Base-by-base conservation (phyloP, 108 stramenopile genomes). In the Seminavis robusta region DNA sequence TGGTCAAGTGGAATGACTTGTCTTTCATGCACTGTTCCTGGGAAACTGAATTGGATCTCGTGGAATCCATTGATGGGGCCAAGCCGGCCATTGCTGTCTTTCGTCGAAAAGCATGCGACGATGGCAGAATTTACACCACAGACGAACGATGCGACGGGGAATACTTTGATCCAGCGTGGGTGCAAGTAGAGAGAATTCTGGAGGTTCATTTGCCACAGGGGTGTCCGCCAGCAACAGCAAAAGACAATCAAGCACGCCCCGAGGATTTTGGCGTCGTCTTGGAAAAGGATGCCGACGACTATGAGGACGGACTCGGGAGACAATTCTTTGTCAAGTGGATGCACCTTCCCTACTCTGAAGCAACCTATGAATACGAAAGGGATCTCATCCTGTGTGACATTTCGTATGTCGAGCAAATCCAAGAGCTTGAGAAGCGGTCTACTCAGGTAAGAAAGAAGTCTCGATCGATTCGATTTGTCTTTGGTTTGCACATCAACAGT, bases 81-180 rank as follows among this genome's bases (percentile, higher is more conserved):
- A 94, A 94, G 57, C 64, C 47, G 0, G 69, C 70, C 40, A 44
- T 91, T 48, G 71, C 63, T 19, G 83, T 79, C 21, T 90, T 90
- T 51, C 90, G 90, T 55, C 74, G 71, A 24, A 90, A 90, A 56
- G 58, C 65, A 33, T 80, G 81, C 30, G 42, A 47, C 21, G 52
- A 73, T 38, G 92, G 92, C 15, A 42, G 76, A 2, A 63, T 94
- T 23, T 82, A 82, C 45, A 59, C 67, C 8, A 59, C 76, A 1
- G 88, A 94, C 56, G 88, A 94, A 61, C 80, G 92, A 25, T 80
- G 81, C 56, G 93, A 94, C 69, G 94, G 94, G 29, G 92, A 92
- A 41, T 92, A 88, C 55, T 92, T 92, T 65, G 90, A 92, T 59
- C 90, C 90, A 2, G 79, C 76, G 0, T 86, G 69, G 61, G 42